phyloP scores from a whole-genome alignment of 139 green algal species.

The Chlamydomonas sp. region DNA sequence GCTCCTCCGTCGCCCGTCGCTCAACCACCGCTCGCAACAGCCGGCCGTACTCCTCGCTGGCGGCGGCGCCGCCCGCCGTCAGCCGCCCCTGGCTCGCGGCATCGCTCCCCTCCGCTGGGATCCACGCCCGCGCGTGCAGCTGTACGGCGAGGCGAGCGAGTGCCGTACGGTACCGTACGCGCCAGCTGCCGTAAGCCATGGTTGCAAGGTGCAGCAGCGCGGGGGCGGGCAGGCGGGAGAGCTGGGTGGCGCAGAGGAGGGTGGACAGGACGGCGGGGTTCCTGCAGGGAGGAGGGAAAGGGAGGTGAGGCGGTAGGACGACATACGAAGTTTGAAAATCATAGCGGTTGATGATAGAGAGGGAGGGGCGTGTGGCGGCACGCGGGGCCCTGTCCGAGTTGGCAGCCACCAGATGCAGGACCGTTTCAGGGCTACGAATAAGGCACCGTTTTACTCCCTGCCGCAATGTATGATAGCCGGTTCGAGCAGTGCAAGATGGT shows the following conservation, averaged over 20 bases:
- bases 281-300: neutral
- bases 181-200: neutral
- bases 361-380: no score
- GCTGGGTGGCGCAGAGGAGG: neutral
- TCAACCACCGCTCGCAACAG: no score
- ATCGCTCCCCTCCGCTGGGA: neutral
- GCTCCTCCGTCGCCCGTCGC: no score
- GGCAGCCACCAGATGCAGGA: no score
- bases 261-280: neutral
- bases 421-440: no score
- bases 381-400: no score
- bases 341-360: no score
- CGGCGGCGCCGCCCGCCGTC: neutral
- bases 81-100: neutral
- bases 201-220: conserved; percentile 1
- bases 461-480: no score
- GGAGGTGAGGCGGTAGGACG: no score
- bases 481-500: no score
- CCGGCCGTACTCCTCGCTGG: neutral
- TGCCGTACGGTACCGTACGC: neutral
- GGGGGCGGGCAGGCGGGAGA: conserved; percentile 7
- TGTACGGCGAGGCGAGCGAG: neutral
- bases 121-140: conserved; percentile 15
- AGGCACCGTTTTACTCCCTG: no score
- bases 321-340: no score